phyloP scores from a whole-genome alignment of 257 asterid species.

The Paraleonurus japonicus region DNA sequence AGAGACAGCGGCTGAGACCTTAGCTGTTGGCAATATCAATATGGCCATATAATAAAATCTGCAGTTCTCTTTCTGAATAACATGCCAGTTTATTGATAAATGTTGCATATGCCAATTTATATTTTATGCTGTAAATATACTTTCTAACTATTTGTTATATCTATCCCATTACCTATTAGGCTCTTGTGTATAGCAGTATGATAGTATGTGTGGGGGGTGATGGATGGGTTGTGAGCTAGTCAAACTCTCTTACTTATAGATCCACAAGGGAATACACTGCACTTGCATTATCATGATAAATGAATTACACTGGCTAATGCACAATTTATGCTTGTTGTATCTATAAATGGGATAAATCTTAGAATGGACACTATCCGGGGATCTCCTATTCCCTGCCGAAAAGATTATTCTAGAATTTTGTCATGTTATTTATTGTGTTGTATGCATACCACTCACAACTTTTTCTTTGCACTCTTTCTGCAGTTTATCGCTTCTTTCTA shows the following conservation, averaged over 20 bases:
- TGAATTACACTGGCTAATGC: background rate
- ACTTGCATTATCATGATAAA: conserved; percentile 6
- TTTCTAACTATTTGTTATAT: background rate
- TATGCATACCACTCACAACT: conserved; percentile 12
- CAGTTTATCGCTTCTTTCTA: conserved; percentile 97
- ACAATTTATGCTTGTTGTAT: background rate
- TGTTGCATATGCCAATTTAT: background rate
- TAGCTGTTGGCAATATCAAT: background rate
- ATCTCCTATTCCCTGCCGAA: conserved; percentile 8
- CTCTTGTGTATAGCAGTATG: background rate
- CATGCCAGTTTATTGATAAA: conserved; percentile 4
- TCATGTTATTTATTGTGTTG: conserved; percentile 9
- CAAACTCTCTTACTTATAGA: background rate
- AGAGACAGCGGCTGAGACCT: background rate
- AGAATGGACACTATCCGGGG: background rate
- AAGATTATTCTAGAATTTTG: background rate
- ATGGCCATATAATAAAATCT: background rate
- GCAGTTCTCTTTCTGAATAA: background rate
- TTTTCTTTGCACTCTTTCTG: conserved; percentile 27
- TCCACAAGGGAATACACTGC: background rate
- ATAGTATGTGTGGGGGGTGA: background rate
- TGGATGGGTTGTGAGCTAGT: background rate
- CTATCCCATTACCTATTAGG: background rate
- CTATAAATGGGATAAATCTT: background rate
- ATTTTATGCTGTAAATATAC: too few relatives aligned